Evolutionary conservation across 2,329 filamentous ascomycete genomes (phyloP), one percentile per base, ranked within the genome.

Genomic region (Teratosphaeria gauchensis): DNA sequence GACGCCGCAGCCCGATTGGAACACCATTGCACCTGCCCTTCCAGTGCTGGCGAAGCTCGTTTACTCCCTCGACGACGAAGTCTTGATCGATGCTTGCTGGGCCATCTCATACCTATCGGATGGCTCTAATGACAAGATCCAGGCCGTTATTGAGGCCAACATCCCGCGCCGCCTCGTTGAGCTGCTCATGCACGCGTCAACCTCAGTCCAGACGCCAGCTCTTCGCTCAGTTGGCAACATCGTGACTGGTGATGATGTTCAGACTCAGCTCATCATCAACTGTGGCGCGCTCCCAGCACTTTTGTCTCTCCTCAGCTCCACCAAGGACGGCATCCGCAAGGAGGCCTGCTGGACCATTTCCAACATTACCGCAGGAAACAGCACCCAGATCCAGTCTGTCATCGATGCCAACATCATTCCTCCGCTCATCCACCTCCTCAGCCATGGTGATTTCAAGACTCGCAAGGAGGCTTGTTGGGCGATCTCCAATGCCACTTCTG

Each of bases 331-430:
- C 30, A 99, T 99, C 66, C 90, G 94, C 66, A 99, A 99, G 82
- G 94, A 99, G 77, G 94, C 94, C 31, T 99, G 94, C 85, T 99
- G 94, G 94, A 99, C 94, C 55, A 99, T 99, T 69, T 96, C 92
- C 73, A 99, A 99, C 82, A 90, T 99, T 71, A 99, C 94, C 33
- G 94, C 94, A 61, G 94, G 94, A 62, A 99, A 99, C 81, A 96
- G 92, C 42, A 90, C 88, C 59, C 94, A 99, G 78, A 99, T 99
- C 68, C 94, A 99, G 80, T 82, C 91, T 9, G 94, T 99, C 58
- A 88, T 99, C 68, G 94, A 99, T 71, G 92, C 92, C 69, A 94
- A 95, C 78, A 95, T 99, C 71, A 94, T 99, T 67, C 91, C 91
- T 38, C 94, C 94, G 62, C 81, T 99, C 68, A 96, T 99, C 73